Percentiles rank a stretch among this genome's conserved stretches.
Conservation (phyloP, 148 eudicot genomes). For the Cornus florida region DNA sequence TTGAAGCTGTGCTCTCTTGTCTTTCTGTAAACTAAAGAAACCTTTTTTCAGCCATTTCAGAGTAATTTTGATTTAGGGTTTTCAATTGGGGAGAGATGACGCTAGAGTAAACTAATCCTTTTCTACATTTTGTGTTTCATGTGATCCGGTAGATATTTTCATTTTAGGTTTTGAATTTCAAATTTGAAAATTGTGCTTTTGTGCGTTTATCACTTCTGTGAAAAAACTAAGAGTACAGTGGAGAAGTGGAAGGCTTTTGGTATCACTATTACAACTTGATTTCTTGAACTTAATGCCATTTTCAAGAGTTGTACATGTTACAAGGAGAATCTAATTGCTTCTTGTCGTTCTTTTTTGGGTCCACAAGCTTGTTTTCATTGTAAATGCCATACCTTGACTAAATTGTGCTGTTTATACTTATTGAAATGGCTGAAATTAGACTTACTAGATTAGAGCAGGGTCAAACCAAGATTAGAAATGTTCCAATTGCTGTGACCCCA, state of each 20-base stretch:
- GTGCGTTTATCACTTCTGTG: background rate
- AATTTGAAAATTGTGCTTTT: background rate
- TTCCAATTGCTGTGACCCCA: constrained; percentile 93
- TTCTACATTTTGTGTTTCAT: too few relatives aligned
- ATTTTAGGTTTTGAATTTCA: background rate
- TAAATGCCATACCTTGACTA: constrained; percentile 5
- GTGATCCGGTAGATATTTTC: background rate
- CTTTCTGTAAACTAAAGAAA: background rate
- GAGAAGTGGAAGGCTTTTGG: background rate
- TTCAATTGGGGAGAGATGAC: background rate
- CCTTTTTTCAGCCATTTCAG: background rate
- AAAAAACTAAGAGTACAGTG: background rate
- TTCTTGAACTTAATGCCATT: constrained; percentile 4
- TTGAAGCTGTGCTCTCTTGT: background rate
- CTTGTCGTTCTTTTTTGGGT: background rate
- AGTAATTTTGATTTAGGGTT: background rate
- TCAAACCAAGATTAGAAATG: constrained; percentile 68
- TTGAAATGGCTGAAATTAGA: constrained; percentile 68
- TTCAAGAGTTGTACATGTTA: background rate
- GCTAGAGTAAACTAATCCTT: background rate
- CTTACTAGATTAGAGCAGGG: constrained; percentile 41
- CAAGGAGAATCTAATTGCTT: background rate
- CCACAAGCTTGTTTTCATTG: background rate
- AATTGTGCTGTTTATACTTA: constrained; percentile 11
- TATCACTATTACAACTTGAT: background rate